Evolutionary conservation across 2,329 filamentous ascomycete species (phyloP).

Genomic region (Penicillium polonicum): DNA sequence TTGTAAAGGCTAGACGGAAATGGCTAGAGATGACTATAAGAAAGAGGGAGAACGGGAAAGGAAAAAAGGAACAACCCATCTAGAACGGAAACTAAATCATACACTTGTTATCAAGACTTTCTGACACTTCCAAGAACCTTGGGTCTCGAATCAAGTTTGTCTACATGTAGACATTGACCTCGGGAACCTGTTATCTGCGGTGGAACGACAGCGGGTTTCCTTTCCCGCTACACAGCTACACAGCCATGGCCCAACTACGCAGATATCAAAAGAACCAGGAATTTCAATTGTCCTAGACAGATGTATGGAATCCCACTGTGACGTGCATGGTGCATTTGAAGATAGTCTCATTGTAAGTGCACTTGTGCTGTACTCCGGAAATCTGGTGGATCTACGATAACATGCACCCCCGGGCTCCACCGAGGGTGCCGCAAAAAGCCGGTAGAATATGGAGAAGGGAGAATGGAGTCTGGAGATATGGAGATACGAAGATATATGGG

Average conservation of each 20-base stretch:
- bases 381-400: constrained; percentile 8
- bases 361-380: constrained; percentile 23
- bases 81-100: neutral
- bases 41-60: neutral
- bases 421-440: constrained; percentile 20
- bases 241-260: neutral
- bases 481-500: neutral
- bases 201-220: neutral
- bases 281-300: neutral
- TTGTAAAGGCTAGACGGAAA: neutral
- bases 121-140: neutral
- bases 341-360: neutral
- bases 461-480: constrained; percentile 4
- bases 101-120: constrained; percentile 5
- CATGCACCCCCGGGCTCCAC: constrained; percentile 15
- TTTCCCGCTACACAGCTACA: constrained; percentile 7
- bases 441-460: constrained; percentile 1
- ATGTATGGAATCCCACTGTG: constrained; percentile 18
- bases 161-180: too few species aligned
- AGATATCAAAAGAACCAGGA: neutral
- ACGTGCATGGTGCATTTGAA: constrained; percentile 24
- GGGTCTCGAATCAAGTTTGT: neutral
- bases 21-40: neutral
- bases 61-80: neutral
- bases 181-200: neutral